Evolutionary conservation across 2,329 filamentous ascomycete genomes (phyloP).

Genomic region (Allantophomopsis cytisporea): DNA sequence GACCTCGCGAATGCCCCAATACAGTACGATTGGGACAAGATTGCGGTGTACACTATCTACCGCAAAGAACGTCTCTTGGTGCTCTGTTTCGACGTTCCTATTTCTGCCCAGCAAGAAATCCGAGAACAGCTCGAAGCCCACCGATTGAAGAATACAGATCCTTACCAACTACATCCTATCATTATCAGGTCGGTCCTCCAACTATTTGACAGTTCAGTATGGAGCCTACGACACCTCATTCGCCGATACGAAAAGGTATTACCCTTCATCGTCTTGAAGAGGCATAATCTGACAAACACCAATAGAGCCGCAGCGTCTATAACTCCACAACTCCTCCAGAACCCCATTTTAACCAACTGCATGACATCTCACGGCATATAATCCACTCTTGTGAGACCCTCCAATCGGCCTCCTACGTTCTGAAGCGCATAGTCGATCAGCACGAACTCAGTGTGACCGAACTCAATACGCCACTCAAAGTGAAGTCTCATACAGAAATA

Average conservation of each 20-base stretch:
- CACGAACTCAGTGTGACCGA: not conserved
- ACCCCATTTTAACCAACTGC: not conserved
- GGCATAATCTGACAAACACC: not conserved
- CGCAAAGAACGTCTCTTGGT: not conserved
- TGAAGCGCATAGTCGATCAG: not conserved
- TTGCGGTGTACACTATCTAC: too few relatives aligned
- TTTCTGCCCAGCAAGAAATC: not conserved
- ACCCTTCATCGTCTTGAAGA: not conserved
- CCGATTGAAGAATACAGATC: not conserved
- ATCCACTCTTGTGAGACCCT: not conserved
- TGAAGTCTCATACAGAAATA: too few relatives aligned
- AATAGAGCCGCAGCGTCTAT: not conserved
- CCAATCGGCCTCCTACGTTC: not conserved
- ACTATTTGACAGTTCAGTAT: not conserved
- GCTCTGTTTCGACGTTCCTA: not conserved
- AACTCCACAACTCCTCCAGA: not conserved
- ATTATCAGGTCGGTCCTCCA: not conserved
- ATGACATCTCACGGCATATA: not conserved
- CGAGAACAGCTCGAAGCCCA: not conserved
- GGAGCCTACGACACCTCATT: not conserved
- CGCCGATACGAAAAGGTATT: not conserved
- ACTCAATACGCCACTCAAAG: not conserved
- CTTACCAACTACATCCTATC: not conserved
- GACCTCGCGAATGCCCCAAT: not conserved
- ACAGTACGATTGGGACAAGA: not conserved